Base-by-base conservation (phyloP, 768 basidiomycete species). In the Naganishia vishniacii region DNA sequence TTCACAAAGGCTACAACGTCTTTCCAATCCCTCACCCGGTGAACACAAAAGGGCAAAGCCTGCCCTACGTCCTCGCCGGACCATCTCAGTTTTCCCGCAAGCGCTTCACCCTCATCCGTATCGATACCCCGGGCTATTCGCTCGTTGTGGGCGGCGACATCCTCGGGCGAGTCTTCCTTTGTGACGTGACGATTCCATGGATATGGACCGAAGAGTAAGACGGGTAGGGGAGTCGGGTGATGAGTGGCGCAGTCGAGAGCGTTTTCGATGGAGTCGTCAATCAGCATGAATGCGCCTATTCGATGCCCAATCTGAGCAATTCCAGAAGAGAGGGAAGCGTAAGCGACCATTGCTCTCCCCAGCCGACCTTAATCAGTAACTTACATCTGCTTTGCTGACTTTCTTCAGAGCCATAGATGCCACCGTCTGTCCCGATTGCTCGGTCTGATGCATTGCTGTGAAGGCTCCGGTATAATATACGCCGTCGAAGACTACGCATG, bases 221-320 rank as follows among this genome's bases (percentile, higher is more conserved):
- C 85, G 2, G 81, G 83, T 15, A 82, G 82, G 0, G 83, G 81
- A 44, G 11, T 37, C n/a, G 80, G 79, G 20, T 73, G 68, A 34
- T 81, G 79, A 4, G 75, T 80, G 0, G 80, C 81, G 67, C 85
- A 85, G 62, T 83, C 81, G 28, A 87, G 67, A 40, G 86, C 86
- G 74, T 90, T 89, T 75, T 90, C 88, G 44, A 85, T 71, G 6
- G 88, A 88, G 78, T 91, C 89, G 75, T 91, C 89, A 64, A 91
- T 84, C 59, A 91, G 78, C 41, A 89, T 72, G 42, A 81, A 80
- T 12, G 88, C 86, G 16, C 81, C 81, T 18, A 89, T 77, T 64
- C 83, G 80, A 34, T 82, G 77, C 71, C 88, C 87, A 48, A 88
- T 83, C 85, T 87, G 67, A 9, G 25, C 4, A 40, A 12, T 9